Percentiles rank a stretch among this genome's conserved stretches.
Evolutionary conservation across 2,329 filamentous ascomycete genomes (phyloP).

Genomic region (Claviceps paspali): DNA sequence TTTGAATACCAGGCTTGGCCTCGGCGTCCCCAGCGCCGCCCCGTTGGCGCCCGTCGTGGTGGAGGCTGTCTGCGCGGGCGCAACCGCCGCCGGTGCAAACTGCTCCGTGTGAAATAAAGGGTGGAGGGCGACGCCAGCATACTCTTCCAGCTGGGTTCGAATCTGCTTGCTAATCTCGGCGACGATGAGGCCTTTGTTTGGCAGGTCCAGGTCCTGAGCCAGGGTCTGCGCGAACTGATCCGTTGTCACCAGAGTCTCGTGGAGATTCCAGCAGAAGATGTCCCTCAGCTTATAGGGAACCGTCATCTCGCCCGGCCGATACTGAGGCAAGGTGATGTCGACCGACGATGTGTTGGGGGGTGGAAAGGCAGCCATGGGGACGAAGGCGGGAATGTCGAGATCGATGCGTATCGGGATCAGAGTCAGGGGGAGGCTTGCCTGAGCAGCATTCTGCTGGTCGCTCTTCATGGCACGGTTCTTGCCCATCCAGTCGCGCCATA

Average conservation of each 20-base stretch:
- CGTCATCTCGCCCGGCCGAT: slow-evolving; percentile 63
- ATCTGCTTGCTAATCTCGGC: slow-evolving; percentile 86
- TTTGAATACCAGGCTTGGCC: slow-evolving; percentile 16
- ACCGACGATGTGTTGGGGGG: slow-evolving; percentile 45
- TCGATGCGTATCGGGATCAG: slow-evolving; percentile 95
- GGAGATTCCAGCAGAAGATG: slow-evolving; percentile 94
- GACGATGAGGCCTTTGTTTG: slow-evolving; percentile 53
- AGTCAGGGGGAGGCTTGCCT: slow-evolving; percentile 68
- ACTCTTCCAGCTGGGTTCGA: slow-evolving; percentile 86
- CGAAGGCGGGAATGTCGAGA: slow-evolving; percentile 71
- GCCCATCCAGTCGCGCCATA: slow-evolving; percentile 93
- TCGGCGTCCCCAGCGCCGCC: slow-evolving; percentile 14
- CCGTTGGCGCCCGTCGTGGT: slow-evolving; percentile 8
- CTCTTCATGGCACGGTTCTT: slow-evolving; percentile 44
- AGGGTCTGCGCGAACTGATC: slow-evolving; percentile 88
- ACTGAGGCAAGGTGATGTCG: slow-evolving; percentile 62
- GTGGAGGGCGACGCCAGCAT: slow-evolving; percentile 84
- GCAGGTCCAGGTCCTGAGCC: slow-evolving; percentile 86
- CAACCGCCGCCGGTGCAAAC: slow-evolving; percentile 13
- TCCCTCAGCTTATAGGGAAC: slow-evolving; percentile 82
- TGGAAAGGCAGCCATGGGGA: slow-evolving; percentile 49
- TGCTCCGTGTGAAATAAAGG: slow-evolving; percentile 64
- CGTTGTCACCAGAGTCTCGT: slow-evolving; percentile 85
- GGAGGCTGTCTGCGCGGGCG: slow-evolving; percentile 6
- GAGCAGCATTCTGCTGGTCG: slow-evolving; percentile 45